A percentile compares a stretch with the other conserved stretches of the same genome.
Evolutionary conservation across 2,329 filamentous ascomycete species (phyloP).

Genomic region (Macrophomina phaseolina): DNA sequence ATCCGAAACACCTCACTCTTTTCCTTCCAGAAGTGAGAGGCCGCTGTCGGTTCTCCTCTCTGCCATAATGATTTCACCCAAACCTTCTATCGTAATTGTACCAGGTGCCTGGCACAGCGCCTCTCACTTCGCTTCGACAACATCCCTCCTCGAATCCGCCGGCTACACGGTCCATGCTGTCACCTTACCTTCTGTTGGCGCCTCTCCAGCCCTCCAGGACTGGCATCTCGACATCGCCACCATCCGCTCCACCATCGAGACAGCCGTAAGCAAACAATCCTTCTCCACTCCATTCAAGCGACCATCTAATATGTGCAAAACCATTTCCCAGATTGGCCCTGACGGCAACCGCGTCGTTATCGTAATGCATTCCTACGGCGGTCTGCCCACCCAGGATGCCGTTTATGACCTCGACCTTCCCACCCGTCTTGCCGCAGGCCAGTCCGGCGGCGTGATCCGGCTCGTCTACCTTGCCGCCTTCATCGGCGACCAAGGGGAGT

Average conservation of each 20-base stretch:
- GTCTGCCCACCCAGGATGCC: conserved; percentile 46
- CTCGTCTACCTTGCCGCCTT: conserved; percentile 20
- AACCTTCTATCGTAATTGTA: conserved; percentile 45
- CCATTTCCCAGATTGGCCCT: not conserved
- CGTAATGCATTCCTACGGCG: conserved; percentile 53
- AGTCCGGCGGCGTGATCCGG: conserved; percentile 7
- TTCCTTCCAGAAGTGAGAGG: not conserved
- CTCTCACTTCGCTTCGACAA: conserved; percentile 35
- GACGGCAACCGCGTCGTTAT: conserved; percentile 50
- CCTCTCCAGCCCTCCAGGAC: conserved; percentile 36
- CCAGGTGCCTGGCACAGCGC: conserved; percentile 48
- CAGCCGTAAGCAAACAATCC: conserved; percentile 34
- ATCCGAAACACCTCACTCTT: not conserved
- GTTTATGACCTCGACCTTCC: not conserved
- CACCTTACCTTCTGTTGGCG: conserved; percentile 39
- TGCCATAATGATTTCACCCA: conserved; percentile 27
- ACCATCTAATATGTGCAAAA: too few relatives aligned
- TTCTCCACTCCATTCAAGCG: too few relatives aligned
- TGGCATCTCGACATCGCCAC: conserved; percentile 42
- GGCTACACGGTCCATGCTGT: conserved; percentile 39
- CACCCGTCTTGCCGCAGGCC: not conserved
- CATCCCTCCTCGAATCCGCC: conserved; percentile 35
- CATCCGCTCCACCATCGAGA: conserved; percentile 40
- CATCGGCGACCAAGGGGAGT: not conserved
- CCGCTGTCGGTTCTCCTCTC: not conserved